Base-by-base conservation (phyloP, 768 basidiomycete species). In the Gautieria morchelliformis region DNA sequence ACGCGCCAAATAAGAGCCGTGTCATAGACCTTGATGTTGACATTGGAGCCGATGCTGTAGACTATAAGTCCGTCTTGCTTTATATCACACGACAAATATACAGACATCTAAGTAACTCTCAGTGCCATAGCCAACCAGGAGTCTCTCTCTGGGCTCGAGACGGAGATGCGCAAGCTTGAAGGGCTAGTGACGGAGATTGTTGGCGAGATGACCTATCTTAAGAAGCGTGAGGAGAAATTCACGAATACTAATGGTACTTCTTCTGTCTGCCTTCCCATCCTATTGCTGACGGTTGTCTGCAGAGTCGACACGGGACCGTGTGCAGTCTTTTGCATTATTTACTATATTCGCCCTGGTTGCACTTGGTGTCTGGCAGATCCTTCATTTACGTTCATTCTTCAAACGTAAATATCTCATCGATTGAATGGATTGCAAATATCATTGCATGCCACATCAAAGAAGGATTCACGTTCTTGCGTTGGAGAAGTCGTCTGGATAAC, bases 41-140 rank as follows among this genome's bases (percentile, higher is more conserved):
- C 66, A 94, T 99, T 69, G 96, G 96, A 35, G 94, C 95, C 12
- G 95, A 98, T 65, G 96, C 96, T 1, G 87, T 98, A 39, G 96
- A 99, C 72, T 98, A 98, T 79, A 98, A 99, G 93, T 95, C 66
- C 61, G 87, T 74, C 10, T 39, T n/a, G 42, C 52, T 6, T 24
- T 20, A 5, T 32, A 24, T 35, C 19, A 6, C 52, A 22, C 11
- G 30, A 39, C 33, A 32, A 14, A 24, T 30, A 2, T 49, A 30
- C 41, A 39, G 22, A 27, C 6, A 49, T 14, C 27, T 49, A 24
- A 49, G 27, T 11, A 30, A 7, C 11, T 45, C 24, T 59, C 1
- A 96, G 93, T 64, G 96, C 96, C 24, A 99, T 98, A 69, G 96
- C 96, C 10, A 97, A 96, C 72, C 94, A 97, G 69, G 96, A 99